Base-by-base conservation (phyloP, 176 grass and related monocot genomes). In the Avena eriantha region DNA sequence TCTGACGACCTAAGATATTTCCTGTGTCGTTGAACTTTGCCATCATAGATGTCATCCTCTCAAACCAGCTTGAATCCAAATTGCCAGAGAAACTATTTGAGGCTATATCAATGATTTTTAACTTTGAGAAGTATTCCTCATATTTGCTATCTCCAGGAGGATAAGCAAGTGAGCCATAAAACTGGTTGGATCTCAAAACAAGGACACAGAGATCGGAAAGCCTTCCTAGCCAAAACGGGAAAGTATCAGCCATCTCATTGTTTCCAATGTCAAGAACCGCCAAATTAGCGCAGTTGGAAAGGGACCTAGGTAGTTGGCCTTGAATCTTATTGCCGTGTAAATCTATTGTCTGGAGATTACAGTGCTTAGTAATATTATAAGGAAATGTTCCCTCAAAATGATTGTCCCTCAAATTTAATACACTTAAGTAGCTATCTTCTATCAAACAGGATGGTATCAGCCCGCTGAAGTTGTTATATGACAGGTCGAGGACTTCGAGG, bases 51-150 rank as follows among this genome's bases (percentile, higher is more conserved):
- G 31, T 1, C 0, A 68, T 8, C 7, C 15, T 68, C 65, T 19
- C 65, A 36, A 68, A 35, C 65, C 65, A 68, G 3, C 0, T 31
- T 18, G 65, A 31, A 68, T 68, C 65, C 57, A 88, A 64, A 41
- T 31, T 61, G 4, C 76, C 81, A 48, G 60, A 31, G 14, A 91
- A 49, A 22, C 80, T 84, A 33, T 91, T 91, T 84, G 80, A 91
- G 26, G 89, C 73, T 3, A 91, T 21, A 57, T 91, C 89, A 61
- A 91, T 22, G 1, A 91, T 85, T 73, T 79, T 76, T 75, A 90
- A 39, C 7, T 24, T 82, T 15, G 70, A 2, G 9, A 88, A 88
- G 15, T 66, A 2, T 26, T 29, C 18, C 61, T 9, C 8, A 1
- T 1, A 69, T 56, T 43, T 67, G 0, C 54, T 10, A 54, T 33